Base-by-base conservation (phyloP, 2,329 filamentous ascomycete species). In the Furcasterigmium furcatum region DNA sequence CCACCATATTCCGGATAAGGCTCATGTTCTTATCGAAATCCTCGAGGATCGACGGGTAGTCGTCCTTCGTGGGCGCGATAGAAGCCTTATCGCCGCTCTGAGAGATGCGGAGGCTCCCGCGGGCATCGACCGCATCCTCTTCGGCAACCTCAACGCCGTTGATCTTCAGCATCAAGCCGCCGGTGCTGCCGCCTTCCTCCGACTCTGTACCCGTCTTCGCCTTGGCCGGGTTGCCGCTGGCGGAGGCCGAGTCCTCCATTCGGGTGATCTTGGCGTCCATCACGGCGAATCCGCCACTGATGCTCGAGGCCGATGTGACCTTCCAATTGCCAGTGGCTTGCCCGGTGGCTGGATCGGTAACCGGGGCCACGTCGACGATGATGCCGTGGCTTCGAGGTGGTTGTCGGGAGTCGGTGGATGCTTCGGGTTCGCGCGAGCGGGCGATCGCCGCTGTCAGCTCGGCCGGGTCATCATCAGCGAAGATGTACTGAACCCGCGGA, bases 401-500 rank as follows among this genome's bases (percentile, higher is more conserved):
- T n/a, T 44, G 45, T 5, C 24, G 8, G 14, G 41, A 24, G 39
- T 56, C 41, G 24, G 54, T 47, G 48, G 47, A 64, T 52, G 50
- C 62, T 50, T 57, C 59, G 56, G 29, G 25, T 13, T 57, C 51
- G 50, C 62, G 58, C 39, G 54, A 52, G 10, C 54, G 47, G 44
- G 61, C 80, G 65, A 64, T 84, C 2, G 87, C 84, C 30, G 82
- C 76, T 2, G 87, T 87, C 30, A 95, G 73, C 38, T 87, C 72
- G 39, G 91, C 87, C 2, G 84, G 80, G 60, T 96, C 91, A 66
- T 97, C 94, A 65, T 97, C 91, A 55, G 82, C 81, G 71, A 99
- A 97, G 59, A 97, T 79, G 70, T 97, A 97, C 69, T 92, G 90
- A 2, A 96, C 83, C 44, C 81, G 83, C 2, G 92, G 94, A 62